Conservation (phyloP, 768 basidiomycete species). For the Hirschioporus abietinus region DNA sequence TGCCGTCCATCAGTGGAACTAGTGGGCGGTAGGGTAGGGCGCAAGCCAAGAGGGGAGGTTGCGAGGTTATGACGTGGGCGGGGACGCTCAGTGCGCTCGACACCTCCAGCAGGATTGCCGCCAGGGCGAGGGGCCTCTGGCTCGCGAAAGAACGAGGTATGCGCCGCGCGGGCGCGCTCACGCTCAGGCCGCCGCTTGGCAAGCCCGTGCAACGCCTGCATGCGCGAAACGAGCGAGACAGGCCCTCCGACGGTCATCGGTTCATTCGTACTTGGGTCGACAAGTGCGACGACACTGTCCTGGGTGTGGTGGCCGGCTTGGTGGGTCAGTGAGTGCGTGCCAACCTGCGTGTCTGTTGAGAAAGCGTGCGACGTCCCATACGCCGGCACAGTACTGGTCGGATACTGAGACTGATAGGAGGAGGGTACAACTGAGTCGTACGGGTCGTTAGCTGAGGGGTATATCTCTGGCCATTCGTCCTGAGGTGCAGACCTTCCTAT, state of each 20-base stretch:
- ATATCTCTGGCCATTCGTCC: neutral
- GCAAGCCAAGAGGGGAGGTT: neutral
- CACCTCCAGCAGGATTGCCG: neutral
- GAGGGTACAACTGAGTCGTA: neutral
- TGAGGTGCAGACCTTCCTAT: neutral
- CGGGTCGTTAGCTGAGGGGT: neutral
- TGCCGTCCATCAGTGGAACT: neutral
- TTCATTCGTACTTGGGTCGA: neutral
- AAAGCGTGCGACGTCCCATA: neutral
- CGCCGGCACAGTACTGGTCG: neutral
- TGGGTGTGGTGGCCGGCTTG: neutral
- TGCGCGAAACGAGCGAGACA: slow-evolving; percentile 1
- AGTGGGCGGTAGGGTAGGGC: neutral
- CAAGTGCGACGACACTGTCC: neutral
- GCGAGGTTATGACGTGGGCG: neutral
- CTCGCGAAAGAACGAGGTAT: slow-evolving; percentile 4
- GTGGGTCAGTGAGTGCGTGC: neutral
- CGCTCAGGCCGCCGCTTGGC: slow-evolving; percentile 1
- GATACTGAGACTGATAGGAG: neutral
- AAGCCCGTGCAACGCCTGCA: slow-evolving; percentile 1
- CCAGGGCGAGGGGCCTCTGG: neutral
- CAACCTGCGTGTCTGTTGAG: neutral
- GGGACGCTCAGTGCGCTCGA: neutral
- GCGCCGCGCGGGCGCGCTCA: neutral
- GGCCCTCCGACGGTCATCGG: neutral